Evolutionary conservation across 257 asterid genomes (phyloP).

Genomic region (Solanum chaucha): DNA sequence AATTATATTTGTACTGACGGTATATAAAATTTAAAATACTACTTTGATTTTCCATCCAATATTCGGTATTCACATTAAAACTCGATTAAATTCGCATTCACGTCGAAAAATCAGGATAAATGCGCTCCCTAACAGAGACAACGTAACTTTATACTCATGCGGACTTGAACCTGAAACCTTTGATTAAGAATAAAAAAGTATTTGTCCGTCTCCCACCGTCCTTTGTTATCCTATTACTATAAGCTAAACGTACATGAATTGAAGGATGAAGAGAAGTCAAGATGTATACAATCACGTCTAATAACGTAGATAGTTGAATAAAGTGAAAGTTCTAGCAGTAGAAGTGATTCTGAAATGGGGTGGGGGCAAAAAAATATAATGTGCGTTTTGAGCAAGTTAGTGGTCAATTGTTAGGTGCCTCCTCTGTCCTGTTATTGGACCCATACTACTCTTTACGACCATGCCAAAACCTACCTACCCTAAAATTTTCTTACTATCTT

Average conservation of each 20-base stretch:
- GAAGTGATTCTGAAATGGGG: not conserved
- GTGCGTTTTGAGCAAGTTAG: not conserved
- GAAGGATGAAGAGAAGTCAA: not conserved
- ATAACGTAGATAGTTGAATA: not conserved
- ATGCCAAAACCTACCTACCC: not conserved
- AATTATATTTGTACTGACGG: too few relatives aligned
- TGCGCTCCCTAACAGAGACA: too few relatives aligned
- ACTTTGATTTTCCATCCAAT: not conserved
- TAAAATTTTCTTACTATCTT: not conserved
- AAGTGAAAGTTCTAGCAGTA: not conserved
- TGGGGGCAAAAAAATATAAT: not conserved
- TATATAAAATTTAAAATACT: too few relatives aligned
- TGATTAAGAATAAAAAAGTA: too few relatives aligned
- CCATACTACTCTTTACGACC: not conserved
- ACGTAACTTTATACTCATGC: too few relatives aligned
- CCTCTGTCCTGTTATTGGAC: constrained; percentile 3
- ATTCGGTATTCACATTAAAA: too few relatives aligned
- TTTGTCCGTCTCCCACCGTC: not conserved
- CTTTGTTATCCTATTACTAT: not conserved
- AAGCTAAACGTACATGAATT: not conserved
- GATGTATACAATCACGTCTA: not conserved
- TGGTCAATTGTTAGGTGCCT: constrained; percentile 24
- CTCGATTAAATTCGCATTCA: not conserved
- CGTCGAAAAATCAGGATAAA: not conserved
- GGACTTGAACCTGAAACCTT: too few relatives aligned